Conservation (phyloP, 352 stramenopile genomes). For the Pythium pyrilobum region DNA sequence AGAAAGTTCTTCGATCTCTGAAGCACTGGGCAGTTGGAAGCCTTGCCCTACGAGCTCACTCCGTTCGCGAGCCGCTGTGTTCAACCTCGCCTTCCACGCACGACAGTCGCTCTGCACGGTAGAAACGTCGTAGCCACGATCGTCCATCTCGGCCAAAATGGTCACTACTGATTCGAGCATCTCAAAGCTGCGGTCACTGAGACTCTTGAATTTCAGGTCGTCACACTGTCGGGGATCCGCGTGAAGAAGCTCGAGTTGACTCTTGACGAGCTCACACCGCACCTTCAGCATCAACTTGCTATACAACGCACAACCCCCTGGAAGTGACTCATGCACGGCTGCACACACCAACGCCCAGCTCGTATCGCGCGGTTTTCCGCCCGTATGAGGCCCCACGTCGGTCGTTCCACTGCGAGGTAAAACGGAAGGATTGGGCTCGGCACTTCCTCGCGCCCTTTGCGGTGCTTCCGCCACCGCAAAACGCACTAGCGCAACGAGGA, state of each 20-base stretch:
- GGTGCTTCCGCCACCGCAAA: slow-evolving; percentile 2
- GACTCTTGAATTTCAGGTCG: neutral
- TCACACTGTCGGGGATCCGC: neutral
- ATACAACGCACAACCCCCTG: slow-evolving; percentile 22
- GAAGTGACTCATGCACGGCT: slow-evolving; percentile 27
- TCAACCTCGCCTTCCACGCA: neutral
- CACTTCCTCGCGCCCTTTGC: neutral
- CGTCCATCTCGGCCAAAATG: neutral
- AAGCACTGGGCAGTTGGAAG: no score
- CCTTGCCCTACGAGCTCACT: no score
- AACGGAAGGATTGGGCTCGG: no score
- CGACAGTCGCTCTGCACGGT: neutral
- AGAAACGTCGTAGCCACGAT: neutral
- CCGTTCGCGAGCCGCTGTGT: neutral
- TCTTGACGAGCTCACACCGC: slow-evolving; percentile 17
- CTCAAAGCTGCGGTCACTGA: neutral
- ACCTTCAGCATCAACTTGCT: slow-evolving; percentile 30
- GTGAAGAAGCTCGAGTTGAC: neutral
- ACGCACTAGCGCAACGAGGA: slow-evolving; percentile 28
- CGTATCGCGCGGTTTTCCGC: slow-evolving; percentile 26
- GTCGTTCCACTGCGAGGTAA: slow-evolving; percentile 28
- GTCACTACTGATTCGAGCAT: neutral
- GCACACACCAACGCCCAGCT: slow-evolving; percentile 43
- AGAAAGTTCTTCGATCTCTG: no score
- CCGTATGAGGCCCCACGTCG: slow-evolving; percentile 44